Evolutionary conservation across 768 basidiomycete species (phyloP).

Genomic region (Lentinus tigrinus): DNA sequence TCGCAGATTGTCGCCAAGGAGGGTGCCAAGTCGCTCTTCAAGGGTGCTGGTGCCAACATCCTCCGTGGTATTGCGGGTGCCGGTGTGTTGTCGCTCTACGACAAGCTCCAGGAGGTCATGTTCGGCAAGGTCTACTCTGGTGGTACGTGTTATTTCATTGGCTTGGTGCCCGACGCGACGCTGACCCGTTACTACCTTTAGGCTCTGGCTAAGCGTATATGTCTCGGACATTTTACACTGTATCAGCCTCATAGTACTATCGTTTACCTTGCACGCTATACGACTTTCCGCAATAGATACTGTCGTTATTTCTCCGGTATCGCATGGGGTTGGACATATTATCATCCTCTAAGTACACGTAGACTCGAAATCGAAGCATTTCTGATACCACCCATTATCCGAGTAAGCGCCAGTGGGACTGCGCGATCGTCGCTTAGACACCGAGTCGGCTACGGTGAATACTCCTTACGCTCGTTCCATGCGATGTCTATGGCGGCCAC

Average conservation of each 20-base stretch:
- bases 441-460: background rate
- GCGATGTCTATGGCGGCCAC: slow-evolving; percentile 8
- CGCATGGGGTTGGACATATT: slow-evolving; percentile 12
- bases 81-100: slow-evolving; percentile 98
- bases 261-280: slow-evolving; percentile 28
- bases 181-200: slow-evolving; percentile 9
- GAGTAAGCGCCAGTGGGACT: background rate
- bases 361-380: slow-evolving; percentile 16
- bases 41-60: slow-evolving; percentile 91
- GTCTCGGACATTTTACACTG: slow-evolving; percentile 22
- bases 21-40: slow-evolving; percentile 94
- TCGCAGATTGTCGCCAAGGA: slow-evolving; percentile 95
- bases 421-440: too few relatives aligned
- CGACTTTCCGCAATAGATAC: slow-evolving; percentile 33
- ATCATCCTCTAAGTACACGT: slow-evolving; percentile 19
- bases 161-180: too few relatives aligned
- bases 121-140: slow-evolving; percentile 99
- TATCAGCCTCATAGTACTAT: slow-evolving; percentile 31
- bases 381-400: slow-evolving; percentile 11
- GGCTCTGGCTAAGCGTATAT: slow-evolving; percentile 42
- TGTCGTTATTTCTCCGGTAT: slow-evolving; percentile 31
- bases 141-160: slow-evolving; percentile 47
- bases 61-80: slow-evolving; percentile 99
- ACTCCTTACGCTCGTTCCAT: slow-evolving; percentile 11
- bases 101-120: slow-evolving; percentile 94